phyloP scores from a whole-genome alignment of 768 basidiomycete genomes.

The Boletus vinaceobasis region DNA sequence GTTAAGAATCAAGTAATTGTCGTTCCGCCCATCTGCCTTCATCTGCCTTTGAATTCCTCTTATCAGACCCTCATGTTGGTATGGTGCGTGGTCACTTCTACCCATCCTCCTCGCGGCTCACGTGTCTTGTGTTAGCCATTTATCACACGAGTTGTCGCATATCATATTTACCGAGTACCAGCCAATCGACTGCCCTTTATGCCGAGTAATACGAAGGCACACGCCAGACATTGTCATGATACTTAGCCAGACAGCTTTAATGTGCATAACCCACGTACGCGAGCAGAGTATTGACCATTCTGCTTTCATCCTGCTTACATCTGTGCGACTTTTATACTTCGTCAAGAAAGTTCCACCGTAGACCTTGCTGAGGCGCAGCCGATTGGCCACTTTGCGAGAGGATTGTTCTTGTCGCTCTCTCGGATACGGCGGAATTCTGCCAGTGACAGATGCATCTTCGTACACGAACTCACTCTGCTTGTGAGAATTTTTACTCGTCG shows the following conservation, averaged over 20 bases:
- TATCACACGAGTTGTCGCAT: neutral
- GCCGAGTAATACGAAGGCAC: constrained; percentile 1
- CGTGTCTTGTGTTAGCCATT: neutral
- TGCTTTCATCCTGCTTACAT: neutral
- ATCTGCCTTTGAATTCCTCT: constrained; percentile 8
- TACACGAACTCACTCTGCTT: neutral
- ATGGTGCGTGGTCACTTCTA: constrained; percentile 6
- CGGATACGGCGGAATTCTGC: neutral
- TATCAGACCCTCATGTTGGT: neutral
- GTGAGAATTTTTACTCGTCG: neutral
- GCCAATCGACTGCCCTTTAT: constrained; percentile 11
- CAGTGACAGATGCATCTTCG: neutral
- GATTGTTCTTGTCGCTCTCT: too few species aligned
- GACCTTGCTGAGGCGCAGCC: too few species aligned
- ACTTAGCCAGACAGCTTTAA: constrained; percentile 6
- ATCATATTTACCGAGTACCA: constrained; percentile 3
- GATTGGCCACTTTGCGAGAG: too few species aligned
- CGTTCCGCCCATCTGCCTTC: constrained; percentile 13
- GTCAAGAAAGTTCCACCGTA: neutral
- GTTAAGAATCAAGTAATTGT: constrained; percentile 13
- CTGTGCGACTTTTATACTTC: neutral
- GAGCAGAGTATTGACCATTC: constrained; percentile 2
- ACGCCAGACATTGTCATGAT: constrained; percentile 11
- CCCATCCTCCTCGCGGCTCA: neutral
- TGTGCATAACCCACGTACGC: constrained; percentile 19